Percentiles rank a stretch among this genome's conserved stretches.
phyloP scores from a whole-genome alignment of 352 stramenopile species.

The Peronospora destructor region DNA sequence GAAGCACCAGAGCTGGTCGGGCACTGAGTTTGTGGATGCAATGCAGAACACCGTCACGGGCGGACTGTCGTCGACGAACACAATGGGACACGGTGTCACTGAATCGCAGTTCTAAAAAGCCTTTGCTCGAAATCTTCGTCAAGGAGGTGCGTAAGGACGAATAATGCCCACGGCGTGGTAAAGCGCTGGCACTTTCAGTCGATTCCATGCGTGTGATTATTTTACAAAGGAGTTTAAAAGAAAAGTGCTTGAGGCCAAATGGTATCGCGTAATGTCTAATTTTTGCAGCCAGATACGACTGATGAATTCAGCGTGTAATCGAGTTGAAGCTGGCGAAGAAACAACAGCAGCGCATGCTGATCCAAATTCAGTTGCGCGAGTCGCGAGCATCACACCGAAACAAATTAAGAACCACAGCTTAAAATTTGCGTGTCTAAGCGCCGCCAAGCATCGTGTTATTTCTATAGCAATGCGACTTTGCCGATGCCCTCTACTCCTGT shows the following conservation, averaged over 20 bases:
- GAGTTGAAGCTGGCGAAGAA: background rate
- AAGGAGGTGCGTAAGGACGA: conserved; percentile 11
- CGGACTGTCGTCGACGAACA: conserved; percentile 93
- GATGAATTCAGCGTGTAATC: too few relatives aligned
- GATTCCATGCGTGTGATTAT: conserved; percentile 27
- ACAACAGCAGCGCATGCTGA: background rate
- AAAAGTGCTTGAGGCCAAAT: conserved; percentile 11
- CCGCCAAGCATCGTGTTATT: too few relatives aligned
- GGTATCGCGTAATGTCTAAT: background rate
- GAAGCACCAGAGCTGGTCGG: conserved; percentile 97
- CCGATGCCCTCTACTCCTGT: conserved; percentile 11
- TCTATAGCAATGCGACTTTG: too few relatives aligned
- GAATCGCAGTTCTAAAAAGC: conserved; percentile 92
- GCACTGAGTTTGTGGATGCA: conserved; percentile 93
- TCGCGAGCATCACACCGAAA: too few relatives aligned
- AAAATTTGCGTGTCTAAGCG: too few relatives aligned
- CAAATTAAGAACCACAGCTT: too few relatives aligned
- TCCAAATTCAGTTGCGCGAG: background rate
- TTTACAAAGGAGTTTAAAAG: conserved; percentile 22
- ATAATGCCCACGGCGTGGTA: conserved; percentile 10
- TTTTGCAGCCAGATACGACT: too few relatives aligned
- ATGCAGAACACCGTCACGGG: conserved; percentile 95
- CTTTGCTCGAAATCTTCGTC: conserved; percentile 3
- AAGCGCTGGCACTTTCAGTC: conserved; percentile 11
- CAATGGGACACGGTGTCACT: conserved; percentile 95